Evolutionary conservation across 306 rosid species (phyloP).

Genomic region (Aeschynomene evenia): DNA sequence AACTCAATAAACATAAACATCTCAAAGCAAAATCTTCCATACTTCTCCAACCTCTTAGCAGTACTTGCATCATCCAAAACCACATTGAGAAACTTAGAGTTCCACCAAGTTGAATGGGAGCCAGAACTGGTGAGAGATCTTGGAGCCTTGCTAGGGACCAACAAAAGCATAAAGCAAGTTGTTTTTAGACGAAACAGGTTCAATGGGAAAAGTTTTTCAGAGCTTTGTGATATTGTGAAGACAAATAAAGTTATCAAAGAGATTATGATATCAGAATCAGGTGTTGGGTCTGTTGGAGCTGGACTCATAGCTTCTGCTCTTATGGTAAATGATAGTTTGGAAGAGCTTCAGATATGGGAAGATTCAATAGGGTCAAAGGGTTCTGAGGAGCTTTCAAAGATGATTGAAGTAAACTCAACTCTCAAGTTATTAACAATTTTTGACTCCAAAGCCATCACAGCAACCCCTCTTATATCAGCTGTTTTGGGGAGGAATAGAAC

Average conservation of each 20-base stretch:
- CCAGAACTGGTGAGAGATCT: constrained; percentile 45
- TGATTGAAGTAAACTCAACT: constrained; percentile 87
- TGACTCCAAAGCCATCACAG: constrained; percentile 63
- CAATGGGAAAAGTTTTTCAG: constrained; percentile 47
- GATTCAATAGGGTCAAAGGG: constrained; percentile 95
- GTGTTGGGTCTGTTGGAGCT: constrained; percentile 68
- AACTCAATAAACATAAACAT: constrained; percentile 70
- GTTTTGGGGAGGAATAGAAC: constrained; percentile 80
- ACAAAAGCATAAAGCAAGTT: constrained; percentile 45
- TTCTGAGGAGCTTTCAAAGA: constrained; percentile 84
- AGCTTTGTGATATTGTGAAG: constrained; percentile 54
- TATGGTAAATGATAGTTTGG: constrained; percentile 64
- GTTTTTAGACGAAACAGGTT: constrained; percentile 65
- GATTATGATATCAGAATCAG: constrained; percentile 77
- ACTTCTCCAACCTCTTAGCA: constrained; percentile 53
- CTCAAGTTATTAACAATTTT: constrained; percentile 73
- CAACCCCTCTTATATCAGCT: constrained; percentile 82
- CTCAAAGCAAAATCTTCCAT: constrained; percentile 49
- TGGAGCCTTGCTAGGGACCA: constrained; percentile 46
- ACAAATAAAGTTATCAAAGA: constrained; percentile 63
- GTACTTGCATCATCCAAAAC: constrained; percentile 43
- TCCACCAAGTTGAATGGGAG: constrained; percentile 72
- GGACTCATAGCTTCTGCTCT: constrained; percentile 71
- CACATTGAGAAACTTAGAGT: constrained; percentile 75
- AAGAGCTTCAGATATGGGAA: constrained; percentile 91